A percentile compares a stretch with the other conserved stretches of the same genome.
These are phyloP conservation scores for Colletotrichum destructivum DNA, from an alignment of 2,329 filamentous ascomycete genomes.

Conservation along the genomic window DNA sequence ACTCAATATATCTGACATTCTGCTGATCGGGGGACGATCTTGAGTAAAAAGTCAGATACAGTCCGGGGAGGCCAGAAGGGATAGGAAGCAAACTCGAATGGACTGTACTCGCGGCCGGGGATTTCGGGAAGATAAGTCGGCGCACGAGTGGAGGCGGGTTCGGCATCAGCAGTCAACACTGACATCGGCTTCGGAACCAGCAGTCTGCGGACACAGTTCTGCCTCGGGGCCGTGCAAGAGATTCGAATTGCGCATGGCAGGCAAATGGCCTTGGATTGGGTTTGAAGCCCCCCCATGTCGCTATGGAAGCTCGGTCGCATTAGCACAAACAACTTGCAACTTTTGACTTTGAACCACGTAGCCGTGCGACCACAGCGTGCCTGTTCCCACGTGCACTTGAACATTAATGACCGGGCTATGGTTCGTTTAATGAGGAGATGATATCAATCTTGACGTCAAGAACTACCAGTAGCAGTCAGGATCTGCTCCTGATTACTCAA, in stretches of 20 bases:
- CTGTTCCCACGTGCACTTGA: neutral
- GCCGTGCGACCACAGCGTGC: neutral
- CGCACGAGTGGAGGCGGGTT: neutral
- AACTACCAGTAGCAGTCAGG: neutral
- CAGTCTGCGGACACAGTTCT: too few relatives aligned
- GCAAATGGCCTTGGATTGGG: neutral
- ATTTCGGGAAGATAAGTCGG: neutral
- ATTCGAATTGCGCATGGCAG: neutral
- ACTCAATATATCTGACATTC: neutral
- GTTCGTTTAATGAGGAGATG: neutral
- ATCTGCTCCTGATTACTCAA: neutral
- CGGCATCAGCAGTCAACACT: neutral
- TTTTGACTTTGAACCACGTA: neutral
- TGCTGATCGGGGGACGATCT: neutral
- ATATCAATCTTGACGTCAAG: neutral
- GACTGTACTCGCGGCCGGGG: neutral
- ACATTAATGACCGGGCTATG: neutral
- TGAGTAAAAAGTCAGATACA: neutral
- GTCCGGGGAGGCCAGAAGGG: neutral
- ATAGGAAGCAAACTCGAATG: neutral
- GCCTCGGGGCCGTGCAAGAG: neutral
- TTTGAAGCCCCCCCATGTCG: neutral
- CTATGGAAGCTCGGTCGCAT: conserved; percentile 8
- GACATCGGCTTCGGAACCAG: neutral
- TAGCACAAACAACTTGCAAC: neutral